A percentile compares a stretch with the other conserved stretches of the same genome.
Conservation (phyloP, 1,284 basidiomycete species). For the Boletus sp. region DNA sequence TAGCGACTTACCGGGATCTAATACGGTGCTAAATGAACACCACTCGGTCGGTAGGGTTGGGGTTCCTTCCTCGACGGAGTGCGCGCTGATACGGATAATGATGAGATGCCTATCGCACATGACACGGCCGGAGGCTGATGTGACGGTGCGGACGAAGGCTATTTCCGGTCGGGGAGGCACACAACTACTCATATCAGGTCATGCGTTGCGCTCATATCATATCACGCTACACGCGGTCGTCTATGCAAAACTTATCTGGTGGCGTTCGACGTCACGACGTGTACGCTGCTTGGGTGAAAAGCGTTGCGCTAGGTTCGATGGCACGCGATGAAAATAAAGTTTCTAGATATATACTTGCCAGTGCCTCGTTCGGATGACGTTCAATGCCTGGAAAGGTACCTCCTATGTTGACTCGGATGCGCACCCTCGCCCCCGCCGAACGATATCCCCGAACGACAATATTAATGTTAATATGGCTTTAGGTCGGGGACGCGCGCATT, state of each 20-base stretch:
- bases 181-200: neutral
- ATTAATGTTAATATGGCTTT: neutral
- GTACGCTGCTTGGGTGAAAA: neutral
- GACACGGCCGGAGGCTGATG: neutral
- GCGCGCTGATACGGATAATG: neutral
- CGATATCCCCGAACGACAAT: too few relatives aligned
- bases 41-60: slow-evolving; percentile 12
- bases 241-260: neutral
- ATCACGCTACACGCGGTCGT: too few relatives aligned
- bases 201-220: neutral
- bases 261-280: neutral
- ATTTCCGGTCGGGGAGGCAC: slow-evolving; percentile 2
- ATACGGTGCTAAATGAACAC: slow-evolving; percentile 16
- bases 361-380: slow-evolving; percentile 31
- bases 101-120: neutral
- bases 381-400: slow-evolving; percentile 16
- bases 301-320: slow-evolving; percentile 22
- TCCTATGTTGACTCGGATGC: neutral
- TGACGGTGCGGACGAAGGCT: slow-evolving; percentile 10
- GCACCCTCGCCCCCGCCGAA: too few relatives aligned
- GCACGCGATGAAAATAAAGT: slow-evolving; percentile 22
- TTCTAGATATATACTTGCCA: slow-evolving; percentile 9
- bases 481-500: neutral
- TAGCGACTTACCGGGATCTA: slow-evolving; percentile 18
- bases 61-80: neutral